phyloP scores from a whole-genome alignment of 768 basidiomycete species.

The Sutorius australiensis region DNA sequence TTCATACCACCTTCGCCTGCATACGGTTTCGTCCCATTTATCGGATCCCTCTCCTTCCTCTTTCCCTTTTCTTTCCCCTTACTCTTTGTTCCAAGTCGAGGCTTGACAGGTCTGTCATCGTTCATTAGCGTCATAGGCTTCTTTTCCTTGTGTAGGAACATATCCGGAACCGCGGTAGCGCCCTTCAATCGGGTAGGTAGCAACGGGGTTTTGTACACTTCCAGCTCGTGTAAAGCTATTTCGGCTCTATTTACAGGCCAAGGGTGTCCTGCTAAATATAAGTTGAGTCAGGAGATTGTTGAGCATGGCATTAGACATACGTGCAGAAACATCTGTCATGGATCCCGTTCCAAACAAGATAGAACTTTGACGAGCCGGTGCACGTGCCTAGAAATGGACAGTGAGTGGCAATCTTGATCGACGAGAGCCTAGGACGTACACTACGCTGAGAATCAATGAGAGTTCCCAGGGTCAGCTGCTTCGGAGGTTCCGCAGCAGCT shows the following conservation, averaged over 20 bases:
- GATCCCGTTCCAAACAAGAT: conserved; percentile 44
- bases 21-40: conserved; percentile 69
- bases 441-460: conserved; percentile 52
- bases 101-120: conserved; percentile 49
- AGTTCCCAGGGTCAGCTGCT: conserved; percentile 52
- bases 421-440: conserved; percentile 37
- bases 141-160: conserved; percentile 54
- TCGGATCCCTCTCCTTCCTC: conserved; percentile 32
- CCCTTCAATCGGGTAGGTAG: conserved; percentile 54
- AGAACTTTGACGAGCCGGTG: conserved; percentile 51
- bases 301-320: conserved; percentile 22
- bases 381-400: conserved; percentile 37
- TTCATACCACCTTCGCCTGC: conserved; percentile 77
- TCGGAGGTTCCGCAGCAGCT: conserved; percentile 20
- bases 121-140: conserved; percentile 55
- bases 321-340: conserved; percentile 31
- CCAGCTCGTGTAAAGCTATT: conserved; percentile 65
- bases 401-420: conserved; percentile 1
- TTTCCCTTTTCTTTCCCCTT: conserved; percentile 37
- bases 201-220: conserved; percentile 77
- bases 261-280: conserved; percentile 20
- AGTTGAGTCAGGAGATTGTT: conserved; percentile 15
- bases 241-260: conserved; percentile 53
- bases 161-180: conserved; percentile 48
- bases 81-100: conserved; percentile 43